Base-by-base conservation (phyloP, 352 stramenopile species). In the Phytophthora kernoviae region DNA sequence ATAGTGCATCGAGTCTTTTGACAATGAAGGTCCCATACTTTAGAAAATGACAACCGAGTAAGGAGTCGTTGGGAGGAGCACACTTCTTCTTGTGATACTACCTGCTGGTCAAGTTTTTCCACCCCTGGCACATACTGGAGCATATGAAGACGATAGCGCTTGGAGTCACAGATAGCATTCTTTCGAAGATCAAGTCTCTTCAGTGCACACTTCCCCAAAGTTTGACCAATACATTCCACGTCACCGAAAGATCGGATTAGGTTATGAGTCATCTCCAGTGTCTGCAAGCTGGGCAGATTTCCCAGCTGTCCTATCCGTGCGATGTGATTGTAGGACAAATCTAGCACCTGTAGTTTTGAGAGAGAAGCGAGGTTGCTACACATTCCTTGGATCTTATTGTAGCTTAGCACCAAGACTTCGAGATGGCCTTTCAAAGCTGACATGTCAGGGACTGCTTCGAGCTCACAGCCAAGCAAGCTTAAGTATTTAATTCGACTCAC, bases 321-420 rank as follows among this genome's bases (percentile, higher is more conserved):
- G 5, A 96, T 58, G 1, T 78, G 70, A 45, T 96, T 96, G 52
- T 77, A 86, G 2, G 81, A 88, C 4, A 96, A 54, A 17, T 96
- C 86, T 9, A 96, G 65, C 15, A 34, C 42, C 2, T 53, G 65
- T 1, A 94, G 64, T 27, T 71, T 79, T 7, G 37, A 47, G 0
- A 94, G 52, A 3, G 37, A 44, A 0, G 47, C 39, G 1, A 94
- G 46, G 2, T 63, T 71, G 2, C 48, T 12, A 17, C 74, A 64
- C 0, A 85, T 72, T 14, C 18, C 45, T 49, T 78, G 64, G 20
- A 94, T 81, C 33, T 74, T 72, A 46, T 94, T 94, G 62, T 92
- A 87, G 24, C 78, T 90, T 3, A 95, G 50, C 1, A 93, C 68
- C 7, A 95, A 53, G 0, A 77, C 63, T 53, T 95, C 74, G 0